Conservation (phyloP, 495 filamentous ascomycete genomes). For the Aspergillus baeticus region DNA sequence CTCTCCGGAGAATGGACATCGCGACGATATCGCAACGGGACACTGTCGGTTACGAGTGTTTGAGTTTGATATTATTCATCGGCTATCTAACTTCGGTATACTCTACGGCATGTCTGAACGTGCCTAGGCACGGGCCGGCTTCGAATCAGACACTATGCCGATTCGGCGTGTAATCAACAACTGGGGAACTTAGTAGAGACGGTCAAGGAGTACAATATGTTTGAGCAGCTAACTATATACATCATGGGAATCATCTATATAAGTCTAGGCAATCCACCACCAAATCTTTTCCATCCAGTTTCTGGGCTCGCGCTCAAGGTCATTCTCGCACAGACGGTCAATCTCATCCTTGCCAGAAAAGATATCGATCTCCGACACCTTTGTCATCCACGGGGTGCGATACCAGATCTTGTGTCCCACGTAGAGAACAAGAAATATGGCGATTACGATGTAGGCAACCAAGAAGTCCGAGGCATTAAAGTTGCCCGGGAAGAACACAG, state of each 20-base stretch:
- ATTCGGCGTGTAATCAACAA: no score
- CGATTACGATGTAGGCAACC: conserved; percentile 36
- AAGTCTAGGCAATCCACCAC: conserved; percentile 31
- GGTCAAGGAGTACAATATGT: no score
- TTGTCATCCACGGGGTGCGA: conserved; percentile 51
- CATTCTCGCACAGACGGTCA: conserved; percentile 29
- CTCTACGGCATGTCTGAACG: no score
- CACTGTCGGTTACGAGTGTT: no score
- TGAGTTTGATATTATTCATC: no score
- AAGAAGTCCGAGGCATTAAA: conserved; percentile 52
- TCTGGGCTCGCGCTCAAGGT: conserved; percentile 23
- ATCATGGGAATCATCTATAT: neutral
- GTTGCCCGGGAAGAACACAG: conserved; percentile 55
- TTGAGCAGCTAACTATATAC: no score
- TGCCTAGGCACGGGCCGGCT: no score
- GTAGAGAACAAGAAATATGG: conserved; percentile 74
- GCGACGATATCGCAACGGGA: no score
- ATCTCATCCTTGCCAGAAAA: conserved; percentile 34
- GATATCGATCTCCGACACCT: conserved; percentile 32
- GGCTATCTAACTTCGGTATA: no score
- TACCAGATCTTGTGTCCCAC: conserved; percentile 38
- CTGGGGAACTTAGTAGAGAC: no score
- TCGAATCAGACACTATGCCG: no score
- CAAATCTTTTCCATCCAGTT: conserved; percentile 34
- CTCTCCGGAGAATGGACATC: no score